A percentile compares a stretch with the other conserved stretches of the same genome.
phyloP scores from a whole-genome alignment of 2,329 filamentous ascomycete genomes.

The Xylariomycetidae sp. region DNA sequence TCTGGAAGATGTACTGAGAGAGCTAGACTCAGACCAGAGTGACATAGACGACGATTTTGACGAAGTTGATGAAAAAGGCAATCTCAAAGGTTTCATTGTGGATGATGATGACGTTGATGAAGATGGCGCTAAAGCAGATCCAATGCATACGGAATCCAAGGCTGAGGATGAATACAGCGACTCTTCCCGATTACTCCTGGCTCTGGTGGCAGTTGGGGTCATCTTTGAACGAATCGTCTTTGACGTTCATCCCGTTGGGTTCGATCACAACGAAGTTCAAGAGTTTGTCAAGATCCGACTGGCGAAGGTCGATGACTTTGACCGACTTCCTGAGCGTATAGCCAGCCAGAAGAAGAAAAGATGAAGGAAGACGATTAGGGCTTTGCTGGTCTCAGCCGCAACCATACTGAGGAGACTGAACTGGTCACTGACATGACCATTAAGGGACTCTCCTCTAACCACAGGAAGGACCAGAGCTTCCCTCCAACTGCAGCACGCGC shows the following conservation, averaged over 20 bases:
- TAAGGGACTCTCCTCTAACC: too few species aligned
- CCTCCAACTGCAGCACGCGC: too few species aligned
- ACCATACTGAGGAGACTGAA: too few species aligned
- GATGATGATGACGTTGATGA: constrained; percentile 34
- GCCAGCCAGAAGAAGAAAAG: too few species aligned
- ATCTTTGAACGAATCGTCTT: constrained; percentile 59
- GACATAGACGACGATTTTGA: constrained; percentile 8
- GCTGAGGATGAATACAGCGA: too few species aligned
- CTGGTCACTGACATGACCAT: too few species aligned
- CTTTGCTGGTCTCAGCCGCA: too few species aligned
- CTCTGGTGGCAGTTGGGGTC: constrained; percentile 59
- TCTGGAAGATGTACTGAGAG: constrained; percentile 30
- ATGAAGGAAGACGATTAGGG: too few species aligned
- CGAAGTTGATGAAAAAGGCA: constrained; percentile 23
- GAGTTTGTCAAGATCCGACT: constrained; percentile 56
- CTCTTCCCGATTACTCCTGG: constrained; percentile 48
- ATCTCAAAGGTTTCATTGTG: constrained; percentile 17
- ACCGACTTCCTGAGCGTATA: constrained; percentile 35
- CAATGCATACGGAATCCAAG: too few species aligned
- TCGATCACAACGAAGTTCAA: constrained; percentile 55
- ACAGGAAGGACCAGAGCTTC: too few species aligned
- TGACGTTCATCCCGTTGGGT: constrained; percentile 48
- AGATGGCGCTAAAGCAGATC: too few species aligned
- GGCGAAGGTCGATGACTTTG: constrained; percentile 26
- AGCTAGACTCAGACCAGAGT: constrained; percentile 28